Conservation (phyloP, 148 eudicot species). For the Amaranthus palmeri region DNA sequence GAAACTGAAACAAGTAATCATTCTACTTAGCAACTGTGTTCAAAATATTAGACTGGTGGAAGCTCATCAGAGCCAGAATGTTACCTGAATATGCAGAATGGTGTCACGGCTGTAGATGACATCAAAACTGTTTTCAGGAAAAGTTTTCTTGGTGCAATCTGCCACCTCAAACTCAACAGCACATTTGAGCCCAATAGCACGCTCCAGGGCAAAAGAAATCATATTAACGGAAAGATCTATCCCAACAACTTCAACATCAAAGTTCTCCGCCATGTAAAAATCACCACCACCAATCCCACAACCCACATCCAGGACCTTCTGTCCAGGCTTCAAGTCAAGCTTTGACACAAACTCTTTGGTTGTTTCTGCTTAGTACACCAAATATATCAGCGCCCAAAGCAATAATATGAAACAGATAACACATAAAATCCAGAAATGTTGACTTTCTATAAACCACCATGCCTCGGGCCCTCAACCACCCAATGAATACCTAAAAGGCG, state of each 20-base stretch:
- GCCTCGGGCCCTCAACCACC: too few species aligned
- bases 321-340: slow-evolving; percentile 78
- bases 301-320: slow-evolving; percentile 87
- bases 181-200: slow-evolving; percentile 70
- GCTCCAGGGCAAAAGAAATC: slow-evolving; percentile 84
- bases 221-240: slow-evolving; percentile 89
- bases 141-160: slow-evolving; percentile 86
- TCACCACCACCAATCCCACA: slow-evolving; percentile 97
- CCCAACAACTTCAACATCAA: slow-evolving; percentile 77
- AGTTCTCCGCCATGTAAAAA: slow-evolving; percentile 87
- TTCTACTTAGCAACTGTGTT: background rate
- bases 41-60: background rate
- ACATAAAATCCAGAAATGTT: background rate
- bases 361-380: slow-evolving; percentile 51
- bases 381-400: slow-evolving; percentile 9
- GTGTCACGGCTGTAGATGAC: slow-evolving; percentile 97
- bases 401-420: background rate
- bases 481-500: too few species aligned
- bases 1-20: background rate
- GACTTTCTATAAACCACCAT: background rate
- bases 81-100: slow-evolving; percentile 89
- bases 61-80: background rate
- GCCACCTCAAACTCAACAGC: slow-evolving; percentile 93
- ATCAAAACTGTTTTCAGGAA: slow-evolving; percentile 70
- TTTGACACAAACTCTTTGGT: slow-evolving; percentile 77